Percentiles rank a stretch among this genome's conserved stretches.
These are phyloP conservation scores for Apiosordaria backusii DNA, from an alignment of 495 filamentous ascomycete genomes.

Conservation along the genomic window DNA sequence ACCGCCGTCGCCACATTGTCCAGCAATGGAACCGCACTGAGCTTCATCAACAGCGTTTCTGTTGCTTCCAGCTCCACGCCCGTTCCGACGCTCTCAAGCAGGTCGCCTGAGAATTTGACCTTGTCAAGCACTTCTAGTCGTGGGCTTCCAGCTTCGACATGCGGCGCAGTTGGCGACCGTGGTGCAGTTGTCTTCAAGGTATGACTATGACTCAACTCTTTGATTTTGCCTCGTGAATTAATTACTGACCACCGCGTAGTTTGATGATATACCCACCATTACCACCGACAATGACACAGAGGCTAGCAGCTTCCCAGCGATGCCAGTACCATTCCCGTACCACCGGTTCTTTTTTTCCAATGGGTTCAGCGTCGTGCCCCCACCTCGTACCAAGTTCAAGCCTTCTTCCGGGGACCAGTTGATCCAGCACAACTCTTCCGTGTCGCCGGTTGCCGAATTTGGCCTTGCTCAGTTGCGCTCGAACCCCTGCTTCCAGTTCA, in stretches of 20 bases:
- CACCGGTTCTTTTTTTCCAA: conserved; percentile 41
- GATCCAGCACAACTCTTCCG: conserved; percentile 33
- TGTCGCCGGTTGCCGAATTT: conserved; percentile 31
- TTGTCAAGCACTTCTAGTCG: background rate
- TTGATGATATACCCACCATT: conserved; percentile 40
- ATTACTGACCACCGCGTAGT: conserved; percentile 24
- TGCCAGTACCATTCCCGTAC: conserved; percentile 38
- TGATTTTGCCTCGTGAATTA: background rate
- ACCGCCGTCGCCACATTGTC: no score
- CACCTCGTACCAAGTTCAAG: conserved; percentile 25
- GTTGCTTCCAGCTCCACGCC: no score
- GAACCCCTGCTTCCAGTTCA: conserved; percentile 41
- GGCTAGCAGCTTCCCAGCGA: conserved; percentile 19
- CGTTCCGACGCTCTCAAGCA: no score
- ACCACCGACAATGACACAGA: conserved; percentile 20
- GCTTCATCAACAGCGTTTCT: no score
- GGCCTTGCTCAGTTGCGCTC: conserved; percentile 32
- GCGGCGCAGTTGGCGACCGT: conserved; percentile 31
- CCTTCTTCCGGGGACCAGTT: conserved; percentile 41
- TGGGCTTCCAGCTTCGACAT: conserved; percentile 11
- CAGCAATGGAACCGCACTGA: no score
- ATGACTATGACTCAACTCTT: background rate
- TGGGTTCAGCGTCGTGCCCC: conserved; percentile 36
- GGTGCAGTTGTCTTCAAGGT: conserved; percentile 33
- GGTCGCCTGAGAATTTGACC: background rate